Evolutionary conservation across 2,329 filamentous ascomycete species (phyloP).

Genomic region (Pseudocercospora crystallina): DNA sequence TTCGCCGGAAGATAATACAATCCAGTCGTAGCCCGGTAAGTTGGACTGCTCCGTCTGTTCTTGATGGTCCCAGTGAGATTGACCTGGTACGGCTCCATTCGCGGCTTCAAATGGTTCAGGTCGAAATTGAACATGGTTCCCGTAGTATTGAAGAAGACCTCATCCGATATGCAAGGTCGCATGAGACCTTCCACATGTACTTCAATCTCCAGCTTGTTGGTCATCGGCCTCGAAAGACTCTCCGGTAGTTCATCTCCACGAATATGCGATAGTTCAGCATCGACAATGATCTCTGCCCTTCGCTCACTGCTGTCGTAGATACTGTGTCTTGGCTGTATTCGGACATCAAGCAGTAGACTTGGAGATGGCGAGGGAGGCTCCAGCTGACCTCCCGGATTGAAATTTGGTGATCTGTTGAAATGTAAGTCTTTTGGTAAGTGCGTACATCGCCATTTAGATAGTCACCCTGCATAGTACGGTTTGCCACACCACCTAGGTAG

Average conservation of each 20-base stretch:
- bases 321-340: slow-evolving; percentile 49
- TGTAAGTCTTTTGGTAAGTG: not conserved
- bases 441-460: not conserved
- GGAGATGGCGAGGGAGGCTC: slow-evolving; percentile 39
- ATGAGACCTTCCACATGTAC: not conserved
- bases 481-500: slow-evolving; percentile 53
- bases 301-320: slow-evolving; percentile 48
- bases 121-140: slow-evolving; percentile 39
- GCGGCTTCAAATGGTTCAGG: slow-evolving; percentile 30
- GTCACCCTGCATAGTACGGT: slow-evolving; percentile 38
- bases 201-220: not conserved
- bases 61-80: slow-evolving; percentile 29
- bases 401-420: slow-evolving; percentile 44
- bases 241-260: slow-evolving; percentile 37
- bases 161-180: slow-evolving; percentile 2
- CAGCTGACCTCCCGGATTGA: slow-evolving; percentile 51
- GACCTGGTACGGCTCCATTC: slow-evolving; percentile 39
- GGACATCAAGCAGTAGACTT: slow-evolving; percentile 43
- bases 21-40: slow-evolving; percentile 38
- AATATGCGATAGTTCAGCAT: slow-evolving; percentile 42
- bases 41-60: slow-evolving; percentile 26
- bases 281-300: slow-evolving; percentile 43
- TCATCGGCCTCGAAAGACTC: too few species aligned
- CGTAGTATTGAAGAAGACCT: slow-evolving; percentile 40
- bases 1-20: slow-evolving; percentile 45